Conservation (phyloP, 495 filamentous ascomycete genomes). For the Geopyxis carbonaria region DNA sequence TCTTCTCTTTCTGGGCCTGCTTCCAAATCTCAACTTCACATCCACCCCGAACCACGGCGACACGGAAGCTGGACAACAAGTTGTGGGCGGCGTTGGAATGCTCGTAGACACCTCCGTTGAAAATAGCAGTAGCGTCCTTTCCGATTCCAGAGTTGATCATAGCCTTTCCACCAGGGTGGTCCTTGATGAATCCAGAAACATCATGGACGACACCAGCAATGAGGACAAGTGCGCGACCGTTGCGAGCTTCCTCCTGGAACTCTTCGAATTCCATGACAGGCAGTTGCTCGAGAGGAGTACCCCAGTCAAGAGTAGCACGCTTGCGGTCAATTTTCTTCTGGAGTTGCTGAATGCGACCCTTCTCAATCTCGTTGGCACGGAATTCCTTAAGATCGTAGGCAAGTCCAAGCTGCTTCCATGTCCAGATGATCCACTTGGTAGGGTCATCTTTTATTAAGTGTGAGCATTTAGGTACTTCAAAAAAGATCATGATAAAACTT, state of each 20-base stretch:
- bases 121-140: slow-evolving; percentile 97
- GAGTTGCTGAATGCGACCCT: slow-evolving; percentile 87
- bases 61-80: slow-evolving; percentile 85
- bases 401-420: slow-evolving; percentile 82
- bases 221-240: slow-evolving; percentile 71
- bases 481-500: slow-evolving; percentile 9
- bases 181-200: slow-evolving; percentile 83
- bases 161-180: slow-evolving; percentile 91
- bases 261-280: slow-evolving; percentile 96
- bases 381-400: slow-evolving; percentile 96
- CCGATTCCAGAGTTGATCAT: slow-evolving; percentile 84
- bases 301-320: slow-evolving; percentile 85
- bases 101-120: slow-evolving; percentile 97
- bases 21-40: slow-evolving; percentile 99
- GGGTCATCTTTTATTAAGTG: too few species aligned
- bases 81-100: slow-evolving; percentile 98
- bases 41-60: slow-evolving; percentile 89
- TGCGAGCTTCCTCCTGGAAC: slow-evolving; percentile 73
- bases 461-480: neutral
- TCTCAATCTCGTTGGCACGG: slow-evolving; percentile 95
- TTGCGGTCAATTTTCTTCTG: slow-evolving; percentile 99
- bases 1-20: slow-evolving; percentile 76
- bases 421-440: slow-evolving; percentile 95
- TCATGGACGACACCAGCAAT: slow-evolving; percentile 95
- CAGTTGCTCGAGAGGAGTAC: slow-evolving; percentile 78